Percentiles rank a stretch among this genome's conserved stretches.
phyloP scores from a whole-genome alignment of 495 filamentous ascomycete species.

The Xylaria intraflava region DNA sequence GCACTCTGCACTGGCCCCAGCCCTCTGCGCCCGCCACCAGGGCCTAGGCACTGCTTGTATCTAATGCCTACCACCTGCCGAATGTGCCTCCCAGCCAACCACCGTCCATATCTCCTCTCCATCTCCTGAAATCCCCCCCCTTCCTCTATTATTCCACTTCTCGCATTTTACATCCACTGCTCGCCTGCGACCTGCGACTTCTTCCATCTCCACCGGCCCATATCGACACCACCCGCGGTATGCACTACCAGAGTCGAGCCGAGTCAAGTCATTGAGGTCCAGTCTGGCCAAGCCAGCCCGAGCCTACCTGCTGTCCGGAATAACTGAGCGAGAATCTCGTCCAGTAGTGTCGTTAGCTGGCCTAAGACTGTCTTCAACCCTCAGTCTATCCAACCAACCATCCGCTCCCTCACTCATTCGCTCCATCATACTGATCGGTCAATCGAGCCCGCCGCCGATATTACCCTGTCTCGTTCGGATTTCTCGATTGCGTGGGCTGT shows the following conservation, averaged over 20 bases:
- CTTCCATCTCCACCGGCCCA: slow-evolving; percentile 8
- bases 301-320: no score
- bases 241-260: slow-evolving; percentile 1
- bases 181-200: not conserved
- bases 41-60: not conserved
- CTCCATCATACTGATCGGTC: not conserved
- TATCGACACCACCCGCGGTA: not conserved
- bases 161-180: slow-evolving; percentile 10
- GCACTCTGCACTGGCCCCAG: not conserved
- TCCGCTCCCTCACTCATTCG: not conserved
- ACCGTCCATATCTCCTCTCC: slow-evolving; percentile 11
- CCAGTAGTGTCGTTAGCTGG: not conserved
- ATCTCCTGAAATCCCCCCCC: slow-evolving; percentile 4
- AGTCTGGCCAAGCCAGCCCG: not conserved
- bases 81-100: not conserved
- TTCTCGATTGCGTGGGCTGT: not conserved
- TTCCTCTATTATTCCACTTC: slow-evolving; percentile 2
- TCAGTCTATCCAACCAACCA: not conserved
- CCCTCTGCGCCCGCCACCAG: not conserved
- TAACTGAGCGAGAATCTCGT: not conserved
- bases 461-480: not conserved
- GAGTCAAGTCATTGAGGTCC: not conserved
- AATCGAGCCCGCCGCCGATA: not conserved
- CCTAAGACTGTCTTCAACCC: not conserved
- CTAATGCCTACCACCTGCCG: not conserved